Base-by-base conservation (phyloP, 108 stramenopile species). In the Parietichytrium sp. region DNA sequence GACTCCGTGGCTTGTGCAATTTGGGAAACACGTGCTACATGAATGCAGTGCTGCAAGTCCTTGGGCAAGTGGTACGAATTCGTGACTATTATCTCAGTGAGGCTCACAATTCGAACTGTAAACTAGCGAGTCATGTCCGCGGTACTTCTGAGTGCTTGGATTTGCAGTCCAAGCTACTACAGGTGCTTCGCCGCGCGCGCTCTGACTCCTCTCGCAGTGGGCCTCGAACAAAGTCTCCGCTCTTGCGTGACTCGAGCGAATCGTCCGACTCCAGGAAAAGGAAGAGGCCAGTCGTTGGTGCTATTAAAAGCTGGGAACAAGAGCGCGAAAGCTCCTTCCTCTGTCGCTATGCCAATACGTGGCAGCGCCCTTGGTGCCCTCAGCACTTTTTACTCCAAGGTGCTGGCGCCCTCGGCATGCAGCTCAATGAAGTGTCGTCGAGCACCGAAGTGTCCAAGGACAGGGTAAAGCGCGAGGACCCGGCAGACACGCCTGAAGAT, bases 21-120 rank as follows among this genome's bases (percentile, higher is more conserved):
- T 33, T 80, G 2, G 79, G 79, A 6, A 80, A 80, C 3, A 80
- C 79, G 6, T 80, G 79, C 79, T 80, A 54, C 31, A 80, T 80
- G 79, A 80, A 80, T 33, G 51, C 79, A 12, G 51, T 33, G 10
- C 79, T 80, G 30, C 79, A 80, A n/a, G 61, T 72, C 61, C 42
- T 72, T n/a, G 61, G 36, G 47, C 61, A 72, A 38, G 36, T 42
- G 33, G 18, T 42, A 12, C 33, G 33, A 13, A 23, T 72, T 6
- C 61, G 61, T 12, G 61, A 72, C 18, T 72, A 72, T 23, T 72
- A 42, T 72, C 33, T 72, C 13, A 45, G 38, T 6, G 10, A 0
- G n/a, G 61, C 10, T 8, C 61, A 72, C 42, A 72, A 72, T 42
- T 10, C 10, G 13, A 72, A 10, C 33, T 72, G 61, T 25, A 72